Conservation (phyloP, 2,329 filamentous ascomycete species). For the Thielaviopsis musarum region DNA sequence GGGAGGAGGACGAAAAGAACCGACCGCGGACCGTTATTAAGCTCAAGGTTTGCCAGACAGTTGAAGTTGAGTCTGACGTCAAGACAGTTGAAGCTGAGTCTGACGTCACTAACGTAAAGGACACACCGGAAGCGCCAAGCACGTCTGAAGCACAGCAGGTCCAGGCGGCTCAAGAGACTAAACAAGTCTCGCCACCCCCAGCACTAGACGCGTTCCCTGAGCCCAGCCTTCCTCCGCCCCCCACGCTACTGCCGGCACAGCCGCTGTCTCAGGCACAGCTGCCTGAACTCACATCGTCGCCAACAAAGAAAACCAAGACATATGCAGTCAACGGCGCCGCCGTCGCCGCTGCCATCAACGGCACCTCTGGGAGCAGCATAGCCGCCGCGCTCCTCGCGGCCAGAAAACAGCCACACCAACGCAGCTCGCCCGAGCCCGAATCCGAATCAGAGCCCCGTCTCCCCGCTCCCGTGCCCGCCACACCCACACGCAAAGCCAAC, state of each 20-base stretch:
- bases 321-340: background rate
- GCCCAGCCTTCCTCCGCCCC: background rate
- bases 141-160: background rate
- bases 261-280: background rate
- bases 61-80: conserved; percentile 9
- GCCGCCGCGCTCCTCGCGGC: background rate
- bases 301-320: background rate
- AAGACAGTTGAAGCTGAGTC: background rate
- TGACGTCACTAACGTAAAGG: background rate
- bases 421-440: background rate
- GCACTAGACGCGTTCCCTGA: background rate
- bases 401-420: background rate
- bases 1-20: conserved; percentile 47
- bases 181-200: background rate
- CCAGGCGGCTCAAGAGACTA: background rate
- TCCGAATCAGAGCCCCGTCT: background rate
- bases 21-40: conserved; percentile 34
- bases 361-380: background rate
- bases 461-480: background rate
- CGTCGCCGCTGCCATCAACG: background rate
- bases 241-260: background rate
- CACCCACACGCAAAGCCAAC: conserved; percentile 3
- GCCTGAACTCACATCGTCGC: background rate
- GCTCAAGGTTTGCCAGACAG: conserved; percentile 29
- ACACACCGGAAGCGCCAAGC: background rate